phyloP scores from a whole-genome alignment of 2,329 filamentous ascomycete species.

The Colletotrichum gigasporum region DNA sequence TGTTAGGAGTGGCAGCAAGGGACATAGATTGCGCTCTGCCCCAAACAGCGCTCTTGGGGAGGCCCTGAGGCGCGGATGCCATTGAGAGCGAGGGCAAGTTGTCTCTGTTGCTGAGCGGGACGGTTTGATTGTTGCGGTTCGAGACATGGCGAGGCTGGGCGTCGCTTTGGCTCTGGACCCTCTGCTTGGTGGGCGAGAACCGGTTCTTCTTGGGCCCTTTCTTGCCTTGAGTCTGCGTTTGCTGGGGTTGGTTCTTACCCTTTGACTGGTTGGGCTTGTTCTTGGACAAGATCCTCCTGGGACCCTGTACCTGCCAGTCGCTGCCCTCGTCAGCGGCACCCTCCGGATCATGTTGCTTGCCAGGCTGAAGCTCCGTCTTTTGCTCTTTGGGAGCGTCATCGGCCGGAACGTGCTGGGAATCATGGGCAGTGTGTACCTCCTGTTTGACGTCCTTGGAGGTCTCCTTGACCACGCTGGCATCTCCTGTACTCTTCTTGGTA shows the following conservation, averaged over 20 bases:
- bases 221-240: background rate
- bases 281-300: conserved; percentile 22
- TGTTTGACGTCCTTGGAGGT: background rate
- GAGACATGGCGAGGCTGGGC: background rate
- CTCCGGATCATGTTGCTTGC: background rate
- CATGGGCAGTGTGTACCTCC: background rate
- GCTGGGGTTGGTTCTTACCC: conserved; percentile 16
- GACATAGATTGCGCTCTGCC: background rate
- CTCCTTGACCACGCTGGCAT: no score
- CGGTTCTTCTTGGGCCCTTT: conserved; percentile 8
- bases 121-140: background rate
- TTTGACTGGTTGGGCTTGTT: conserved; percentile 19
- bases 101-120: conserved; percentile 27
- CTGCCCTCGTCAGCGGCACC: background rate
- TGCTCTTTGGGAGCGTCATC: no score
- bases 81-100: conserved; percentile 39
- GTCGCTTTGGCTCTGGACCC: background rate
- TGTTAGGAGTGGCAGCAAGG: background rate
- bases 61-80: background rate
- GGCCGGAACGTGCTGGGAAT: no score
- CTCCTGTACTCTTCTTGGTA: background rate
- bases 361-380: background rate
- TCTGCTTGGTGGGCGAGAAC: conserved; percentile 17
- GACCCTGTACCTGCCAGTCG: background rate
- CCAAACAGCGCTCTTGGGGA: conserved; percentile 1